Evolutionary conservation across 2,329 filamentous ascomycete genomes (phyloP).

Genomic region (Paraphaeosphaeria sporulosa): DNA sequence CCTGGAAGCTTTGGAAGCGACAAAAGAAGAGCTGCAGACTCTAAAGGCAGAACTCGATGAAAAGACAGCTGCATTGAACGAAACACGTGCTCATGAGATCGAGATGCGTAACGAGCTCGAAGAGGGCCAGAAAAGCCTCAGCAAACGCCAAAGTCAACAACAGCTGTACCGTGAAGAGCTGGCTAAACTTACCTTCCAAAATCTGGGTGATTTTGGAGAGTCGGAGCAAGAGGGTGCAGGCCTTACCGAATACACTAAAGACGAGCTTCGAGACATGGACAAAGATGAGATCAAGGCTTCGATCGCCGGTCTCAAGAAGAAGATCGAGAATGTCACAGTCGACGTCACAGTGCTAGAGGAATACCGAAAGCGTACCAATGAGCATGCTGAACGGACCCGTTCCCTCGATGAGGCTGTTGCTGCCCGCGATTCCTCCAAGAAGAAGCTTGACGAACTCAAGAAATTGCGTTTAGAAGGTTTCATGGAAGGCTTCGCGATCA

Average conservation of each 20-base stretch:
- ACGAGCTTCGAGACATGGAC: conserved; percentile 70
- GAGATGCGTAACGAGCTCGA: conserved; percentile 99
- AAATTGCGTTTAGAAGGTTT: conserved; percentile 92
- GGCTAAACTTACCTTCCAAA: conserved; percentile 81
- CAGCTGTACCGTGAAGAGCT: conserved; percentile 85
- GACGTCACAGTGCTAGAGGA: conserved; percentile 89
- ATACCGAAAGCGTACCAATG: conserved; percentile 84
- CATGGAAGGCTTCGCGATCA: conserved; percentile 96
- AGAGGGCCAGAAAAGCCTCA: conserved; percentile 88
- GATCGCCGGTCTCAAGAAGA: conserved; percentile 73
- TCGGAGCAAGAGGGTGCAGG: conserved; percentile 53
- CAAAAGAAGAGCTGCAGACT: conserved; percentile 79
- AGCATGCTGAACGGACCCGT: conserved; percentile 80
- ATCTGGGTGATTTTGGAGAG: conserved; percentile 68
- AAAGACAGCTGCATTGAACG: conserved; percentile 85
- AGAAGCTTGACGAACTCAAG: conserved; percentile 89
- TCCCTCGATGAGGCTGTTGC: conserved; percentile 82
- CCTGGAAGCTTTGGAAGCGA: conserved; percentile 75
- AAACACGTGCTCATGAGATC: conserved; percentile 87
- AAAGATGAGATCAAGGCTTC: conserved; percentile 69
- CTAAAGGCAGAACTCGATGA: conserved; percentile 88
- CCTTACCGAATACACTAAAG: conserved; percentile 80
- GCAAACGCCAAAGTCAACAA: conserved; percentile 84
- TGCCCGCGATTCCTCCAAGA: conserved; percentile 86
- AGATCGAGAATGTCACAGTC: conserved; percentile 84